Conservation (phyloP, 805 yeast genomes). For the Candida chilensis region DNA sequence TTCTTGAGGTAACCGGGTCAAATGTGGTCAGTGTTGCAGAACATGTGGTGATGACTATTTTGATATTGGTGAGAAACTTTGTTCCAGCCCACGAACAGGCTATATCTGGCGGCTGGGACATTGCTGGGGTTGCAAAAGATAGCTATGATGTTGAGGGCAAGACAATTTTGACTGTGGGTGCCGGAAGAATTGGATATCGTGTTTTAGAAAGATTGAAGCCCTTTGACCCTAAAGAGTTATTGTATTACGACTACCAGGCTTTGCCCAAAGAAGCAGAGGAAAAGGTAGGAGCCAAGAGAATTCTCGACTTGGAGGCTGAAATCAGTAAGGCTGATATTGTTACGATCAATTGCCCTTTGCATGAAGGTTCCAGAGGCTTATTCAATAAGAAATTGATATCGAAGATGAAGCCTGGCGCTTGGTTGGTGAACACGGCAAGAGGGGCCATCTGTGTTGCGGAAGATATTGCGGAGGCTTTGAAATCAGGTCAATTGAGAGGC, state of each 20-base stretch:
- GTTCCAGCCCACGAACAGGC: constrained; percentile 73
- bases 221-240: constrained; percentile 64
- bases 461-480: constrained; percentile 69
- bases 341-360: constrained; percentile 72
- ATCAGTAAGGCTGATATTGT: constrained; percentile 63
- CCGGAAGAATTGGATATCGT: constrained; percentile 74
- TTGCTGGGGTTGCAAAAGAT: constrained; percentile 67
- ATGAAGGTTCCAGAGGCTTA: constrained; percentile 58
- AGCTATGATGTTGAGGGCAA: constrained; percentile 71
- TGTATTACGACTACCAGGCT: constrained; percentile 69
- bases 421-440: constrained; percentile 72
- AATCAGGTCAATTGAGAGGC: constrained; percentile 61
- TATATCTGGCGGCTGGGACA: constrained; percentile 57
- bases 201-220: constrained; percentile 65
- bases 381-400: constrained; percentile 57
- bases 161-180: constrained; percentile 73
- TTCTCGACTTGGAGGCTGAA: constrained; percentile 53
- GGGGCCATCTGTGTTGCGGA: constrained; percentile 71
- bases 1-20: constrained; percentile 76
- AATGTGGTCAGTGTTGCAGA: constrained; percentile 77
- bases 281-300: constrained; percentile 51
- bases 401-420: constrained; percentile 65
- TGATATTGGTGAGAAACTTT: constrained; percentile 65
- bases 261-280: constrained; percentile 50
- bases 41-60: constrained; percentile 68